Evolutionary conservation across 108 stramenopile species (phyloP).

Genomic region (Mediolabrus comicus): DNA sequence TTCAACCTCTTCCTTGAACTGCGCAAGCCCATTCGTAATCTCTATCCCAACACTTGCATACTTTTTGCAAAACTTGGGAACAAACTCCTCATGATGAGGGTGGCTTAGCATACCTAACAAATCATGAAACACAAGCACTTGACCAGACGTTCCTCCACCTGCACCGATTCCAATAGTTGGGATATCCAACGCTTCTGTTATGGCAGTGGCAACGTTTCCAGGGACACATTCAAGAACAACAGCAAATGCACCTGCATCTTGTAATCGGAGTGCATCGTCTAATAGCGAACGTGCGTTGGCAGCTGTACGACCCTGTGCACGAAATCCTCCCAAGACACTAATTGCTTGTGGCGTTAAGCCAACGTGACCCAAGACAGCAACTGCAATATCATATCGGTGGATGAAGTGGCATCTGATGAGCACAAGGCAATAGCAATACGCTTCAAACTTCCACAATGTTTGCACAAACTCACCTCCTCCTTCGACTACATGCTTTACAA

Average conservation of each 20-base stretch:
- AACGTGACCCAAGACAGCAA: slow-evolving; percentile 98
- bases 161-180: slow-evolving; percentile 99
- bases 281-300: slow-evolving; percentile 78
- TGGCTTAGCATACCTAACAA: slow-evolving; percentile 96
- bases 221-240: slow-evolving; percentile 98
- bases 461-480: slow-evolving; percentile 68
- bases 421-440: background rate
- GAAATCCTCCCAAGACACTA: slow-evolving; percentile 94
- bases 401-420: background rate
- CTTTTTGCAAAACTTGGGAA: slow-evolving; percentile 96
- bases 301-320: slow-evolving; percentile 97
- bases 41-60: slow-evolving; percentile 92
- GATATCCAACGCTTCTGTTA: slow-evolving; percentile 93
- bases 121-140: slow-evolving; percentile 98
- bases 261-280: slow-evolving; percentile 92
- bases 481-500: slow-evolving; percentile 83
- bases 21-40: slow-evolving; percentile 85
- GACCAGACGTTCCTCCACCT: slow-evolving; percentile 89
- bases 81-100: slow-evolving; percentile 96
- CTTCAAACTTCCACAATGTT: background rate
- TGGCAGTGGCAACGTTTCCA: slow-evolving; percentile 84
- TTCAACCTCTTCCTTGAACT: slow-evolving; percentile 93
- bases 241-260: slow-evolving; percentile 95
- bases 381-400: slow-evolving; percentile 12
- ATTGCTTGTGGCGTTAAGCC: slow-evolving; percentile 98